Evolutionary conservation across 306 rosid genomes (phyloP), one percentile per base, ranked within the genome.

Genomic region (Corylus avellana): DNA sequence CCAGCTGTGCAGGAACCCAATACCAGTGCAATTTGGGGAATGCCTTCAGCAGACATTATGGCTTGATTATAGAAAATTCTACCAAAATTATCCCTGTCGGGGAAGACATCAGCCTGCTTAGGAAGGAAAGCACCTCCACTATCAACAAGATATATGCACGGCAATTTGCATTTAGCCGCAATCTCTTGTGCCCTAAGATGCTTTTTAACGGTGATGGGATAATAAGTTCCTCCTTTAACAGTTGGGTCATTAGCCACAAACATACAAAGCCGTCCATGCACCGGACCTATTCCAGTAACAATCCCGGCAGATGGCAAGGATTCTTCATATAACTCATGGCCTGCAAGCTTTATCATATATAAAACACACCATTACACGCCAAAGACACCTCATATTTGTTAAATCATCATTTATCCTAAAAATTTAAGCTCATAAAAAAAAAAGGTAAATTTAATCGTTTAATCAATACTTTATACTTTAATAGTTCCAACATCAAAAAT

Each of bases 51-150:
- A 76, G 98, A 95, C 98, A 92, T 91, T 46, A 86, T 1, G 72
- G 98, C 98, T 78, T 95, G 96, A 83, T 95, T 92, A 73, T 86
- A 95, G 85, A 95, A 95, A 57, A 95, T 95, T 77, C 98, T 91
- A 53, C 98, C 98, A 32, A 92, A 95, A 83, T 95, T 95, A 73
- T 95, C 97, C 82, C 49, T 91, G 77, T 95, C 98, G 0, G 98
- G 98, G 79, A 95, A 95, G 59, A 95, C 97, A 78, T 95, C 96
- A 3, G 98, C 98, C 83, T 95, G 98, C 92, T 92, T 95, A 12
- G 98, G 98, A 75, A 95, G 98, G 83, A 84, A 95, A 77, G 98
- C 98, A 0, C 98, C 98, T 76, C 98, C 98, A 68, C 98, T 95
- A 76, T 95, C 98, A 72, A 95, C 98, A 72, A 95, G 95, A 88